These are phyloP conservation scores for Starmera dryadoides DNA, from an alignment of 805 yeast genomes.

Conservation along the genomic window DNA sequence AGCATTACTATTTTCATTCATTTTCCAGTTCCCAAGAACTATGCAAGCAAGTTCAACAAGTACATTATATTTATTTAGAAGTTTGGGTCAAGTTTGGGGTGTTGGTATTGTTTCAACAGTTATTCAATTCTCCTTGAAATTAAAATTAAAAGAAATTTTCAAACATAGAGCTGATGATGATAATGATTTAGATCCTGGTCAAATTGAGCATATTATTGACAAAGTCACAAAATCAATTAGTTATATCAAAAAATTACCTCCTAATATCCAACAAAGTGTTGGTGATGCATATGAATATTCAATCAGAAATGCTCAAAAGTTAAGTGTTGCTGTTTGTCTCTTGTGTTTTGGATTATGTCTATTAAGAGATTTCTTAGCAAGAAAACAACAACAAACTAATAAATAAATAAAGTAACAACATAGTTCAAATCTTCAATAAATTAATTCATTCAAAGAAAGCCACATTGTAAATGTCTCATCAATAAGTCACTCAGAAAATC, in stretches of 20 bases:
- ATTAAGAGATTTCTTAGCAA: slow-evolving; percentile 1
- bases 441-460: too few species aligned
- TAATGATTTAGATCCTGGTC: slow-evolving; percentile 1
- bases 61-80: slow-evolving; percentile 54
- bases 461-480: too few species aligned
- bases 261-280: slow-evolving; percentile 5
- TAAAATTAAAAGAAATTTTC: slow-evolving; percentile 7
- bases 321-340: slow-evolving; percentile 4
- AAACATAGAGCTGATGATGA: background rate
- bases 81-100: slow-evolving; percentile 58
- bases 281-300: slow-evolving; percentile 6
- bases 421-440: too few species aligned
- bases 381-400: background rate
- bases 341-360: slow-evolving; percentile 5
- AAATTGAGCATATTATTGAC: slow-evolving; percentile 6
- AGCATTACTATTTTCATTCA: slow-evolving; percentile 55
- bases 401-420: too few species aligned
- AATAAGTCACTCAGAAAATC: too few species aligned
- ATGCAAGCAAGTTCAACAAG: slow-evolving; percentile 61
- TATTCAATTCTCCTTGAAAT: slow-evolving; percentile 4
- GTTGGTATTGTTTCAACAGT: slow-evolving; percentile 33
- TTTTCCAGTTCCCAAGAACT: slow-evolving; percentile 58
- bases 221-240: slow-evolving; percentile 10
- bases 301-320: slow-evolving; percentile 12
- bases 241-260: slow-evolving; percentile 9